Evolutionary conservation across 2,329 filamentous ascomycete genomes (phyloP).

Genomic region (Aaosphaeria pasadenensis): DNA sequence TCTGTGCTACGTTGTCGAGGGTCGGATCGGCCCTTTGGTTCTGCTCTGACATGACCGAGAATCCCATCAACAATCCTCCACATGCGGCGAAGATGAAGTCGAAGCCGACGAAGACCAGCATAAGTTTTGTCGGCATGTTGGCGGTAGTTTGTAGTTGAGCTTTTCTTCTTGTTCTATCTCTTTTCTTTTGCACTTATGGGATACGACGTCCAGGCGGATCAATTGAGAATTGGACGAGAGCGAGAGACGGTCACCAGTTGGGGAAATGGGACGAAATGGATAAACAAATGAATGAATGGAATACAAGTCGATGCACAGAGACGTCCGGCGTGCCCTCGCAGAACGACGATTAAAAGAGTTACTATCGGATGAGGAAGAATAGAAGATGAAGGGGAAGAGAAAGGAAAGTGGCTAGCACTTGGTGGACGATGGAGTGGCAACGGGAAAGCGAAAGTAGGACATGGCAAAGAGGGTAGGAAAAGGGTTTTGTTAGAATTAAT

Average conservation of each 20-base stretch:
- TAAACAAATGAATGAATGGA: conserved; percentile 16
- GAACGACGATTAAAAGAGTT: conserved; percentile 23
- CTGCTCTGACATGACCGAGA: conserved; percentile 50
- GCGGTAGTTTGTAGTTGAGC: conserved; percentile 11
- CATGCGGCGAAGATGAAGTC: conserved; percentile 53
- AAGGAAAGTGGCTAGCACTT: conserved; percentile 13
- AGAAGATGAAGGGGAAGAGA: conserved; percentile 29
- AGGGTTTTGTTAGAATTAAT: conserved; percentile 32
- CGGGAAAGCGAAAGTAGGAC: conserved; percentile 18
- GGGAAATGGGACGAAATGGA: not conserved
- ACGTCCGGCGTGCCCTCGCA: conserved; percentile 37
- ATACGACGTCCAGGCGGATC: no score
- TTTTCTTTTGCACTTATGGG: no score
- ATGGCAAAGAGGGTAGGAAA: conserved; percentile 16
- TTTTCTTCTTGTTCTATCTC: no score
- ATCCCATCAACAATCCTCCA: conserved; percentile 52
- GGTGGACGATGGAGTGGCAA: conserved; percentile 7
- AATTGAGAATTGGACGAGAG: no score
- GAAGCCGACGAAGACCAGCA: conserved; percentile 49
- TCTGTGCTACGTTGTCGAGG: conserved; percentile 48
- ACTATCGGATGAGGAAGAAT: conserved; percentile 13
- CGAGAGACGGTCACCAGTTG: no score
- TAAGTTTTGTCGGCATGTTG: conserved; percentile 52
- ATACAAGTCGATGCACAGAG: conserved; percentile 32
- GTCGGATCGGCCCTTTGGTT: conserved; percentile 43